Evolutionary conservation across 1,284 basidiomycete genomes (phyloP).

Genomic region (Fomes fomentarius): DNA sequence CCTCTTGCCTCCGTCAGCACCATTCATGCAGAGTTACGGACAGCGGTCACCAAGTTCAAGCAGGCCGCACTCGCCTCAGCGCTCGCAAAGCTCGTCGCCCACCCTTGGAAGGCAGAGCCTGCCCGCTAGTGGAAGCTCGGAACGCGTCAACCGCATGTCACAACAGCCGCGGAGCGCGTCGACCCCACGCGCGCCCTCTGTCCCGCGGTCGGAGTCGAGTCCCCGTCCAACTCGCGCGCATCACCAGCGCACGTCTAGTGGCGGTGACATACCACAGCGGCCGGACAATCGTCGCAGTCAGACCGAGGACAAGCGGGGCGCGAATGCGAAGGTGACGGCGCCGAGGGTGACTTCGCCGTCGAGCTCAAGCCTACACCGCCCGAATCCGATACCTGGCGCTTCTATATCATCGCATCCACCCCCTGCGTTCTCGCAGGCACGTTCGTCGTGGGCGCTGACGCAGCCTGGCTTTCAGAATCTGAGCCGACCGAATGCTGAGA

Average conservation of each 20-base stretch:
- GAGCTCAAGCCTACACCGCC: conserved; percentile 5
- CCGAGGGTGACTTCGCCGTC: neutral
- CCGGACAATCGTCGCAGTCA: conserved; percentile 10
- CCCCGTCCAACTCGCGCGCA: conserved; percentile 7
- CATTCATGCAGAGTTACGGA: conserved; percentile 64
- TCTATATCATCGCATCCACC: conserved; percentile 23
- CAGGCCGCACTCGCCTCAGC: conserved; percentile 21
- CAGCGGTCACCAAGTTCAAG: conserved; percentile 23
- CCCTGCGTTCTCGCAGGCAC: conserved; percentile 16
- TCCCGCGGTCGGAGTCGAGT: conserved; percentile 20
- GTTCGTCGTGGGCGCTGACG: conserved; percentile 24
- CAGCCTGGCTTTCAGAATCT: conserved; percentile 28
- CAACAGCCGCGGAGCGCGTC: conserved; percentile 10
- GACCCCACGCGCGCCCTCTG: conserved; percentile 14
- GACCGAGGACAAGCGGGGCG: conserved; percentile 19
- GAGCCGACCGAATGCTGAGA: conserved; percentile 21
- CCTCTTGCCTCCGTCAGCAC: conserved; percentile 70
- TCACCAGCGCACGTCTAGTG: conserved; percentile 28
- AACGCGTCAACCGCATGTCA: conserved; percentile 26
- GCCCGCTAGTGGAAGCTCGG: conserved; percentile 24
- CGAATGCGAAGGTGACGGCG: conserved; percentile 6
- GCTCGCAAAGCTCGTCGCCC: conserved; percentile 35
- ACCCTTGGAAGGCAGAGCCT: conserved; percentile 20
- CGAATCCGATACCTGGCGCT: conserved; percentile 19
- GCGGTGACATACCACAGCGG: conserved; percentile 16